phyloP scores from a whole-genome alignment of 306 rosid species.

The Medicago arabica region DNA sequence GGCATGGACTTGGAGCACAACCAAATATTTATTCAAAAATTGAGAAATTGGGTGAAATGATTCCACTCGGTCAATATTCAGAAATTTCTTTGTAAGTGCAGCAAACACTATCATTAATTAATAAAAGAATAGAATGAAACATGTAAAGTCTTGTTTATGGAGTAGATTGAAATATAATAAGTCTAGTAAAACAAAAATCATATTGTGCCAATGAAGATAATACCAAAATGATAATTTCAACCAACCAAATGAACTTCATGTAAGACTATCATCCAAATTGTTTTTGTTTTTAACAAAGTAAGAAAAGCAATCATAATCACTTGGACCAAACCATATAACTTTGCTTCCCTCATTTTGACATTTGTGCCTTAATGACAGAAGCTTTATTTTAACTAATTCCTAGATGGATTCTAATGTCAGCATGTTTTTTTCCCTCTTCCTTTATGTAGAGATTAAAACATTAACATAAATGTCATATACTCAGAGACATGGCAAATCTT shows the following conservation, averaged over 20 bases:
- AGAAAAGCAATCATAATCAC: not conserved
- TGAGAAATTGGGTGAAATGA: not conserved
- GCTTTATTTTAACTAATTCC: too few relatives aligned
- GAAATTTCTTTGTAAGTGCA: slow-evolving; percentile 27
- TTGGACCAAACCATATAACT: not conserved
- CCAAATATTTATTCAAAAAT: not conserved
- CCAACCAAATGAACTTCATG: not conserved
- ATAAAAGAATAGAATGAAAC: not conserved
- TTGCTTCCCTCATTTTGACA: not conserved
- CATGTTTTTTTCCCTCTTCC: not conserved
- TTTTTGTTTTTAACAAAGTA: too few relatives aligned
- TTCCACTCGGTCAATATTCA: not conserved
- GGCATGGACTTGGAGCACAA: not conserved
- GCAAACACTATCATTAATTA: not conserved
- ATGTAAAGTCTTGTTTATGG: not conserved
- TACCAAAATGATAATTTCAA: too few relatives aligned
- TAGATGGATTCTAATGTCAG: too few relatives aligned
- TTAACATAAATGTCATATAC: not conserved
- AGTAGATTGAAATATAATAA: too few relatives aligned
- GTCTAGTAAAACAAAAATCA: not conserved
- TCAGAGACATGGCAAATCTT: slow-evolving; percentile 44
- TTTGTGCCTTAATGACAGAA: too few relatives aligned
- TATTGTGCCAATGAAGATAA: not conserved
- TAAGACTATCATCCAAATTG: not conserved
- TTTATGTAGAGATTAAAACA: slow-evolving; percentile 8